Base-by-base conservation (phyloP, 345 rosid genomes). In the Boechera divaricarpa region DNA sequence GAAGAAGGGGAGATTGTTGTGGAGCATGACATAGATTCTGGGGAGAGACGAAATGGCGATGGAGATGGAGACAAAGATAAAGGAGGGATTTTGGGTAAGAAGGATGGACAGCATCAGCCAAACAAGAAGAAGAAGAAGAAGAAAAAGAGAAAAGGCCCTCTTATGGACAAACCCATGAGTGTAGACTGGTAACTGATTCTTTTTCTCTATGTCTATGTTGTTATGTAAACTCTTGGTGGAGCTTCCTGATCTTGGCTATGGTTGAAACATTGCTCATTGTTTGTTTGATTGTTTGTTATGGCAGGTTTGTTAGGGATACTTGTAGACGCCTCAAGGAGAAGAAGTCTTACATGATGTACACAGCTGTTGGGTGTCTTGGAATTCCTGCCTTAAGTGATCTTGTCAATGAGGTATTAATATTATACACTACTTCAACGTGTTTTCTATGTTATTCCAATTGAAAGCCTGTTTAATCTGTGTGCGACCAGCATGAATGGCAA, bases 321-420 rank as follows among this genome's bases (percentile, higher is more conserved):
- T 95, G 99, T 79, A 85, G 88, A 77, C 84, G 86, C 59, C 79
- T 95, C 67, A 95, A 84, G 72, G 99, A 95, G 79, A 95, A 76
- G 87, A 95, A 95, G 82, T 89, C 99, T 3, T 95, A 95, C 84
- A 84, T 92, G 99, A 86, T 90, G 10, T 90, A 88, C 73, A 85
- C 90, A 47, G 98, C 99, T 52, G 94, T 90, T 28, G 97, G 97
- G 56, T 89, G 91, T 82, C 82, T 95, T 49, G 99, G 99, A 55
- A 72, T 90, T 77, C 63, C 93, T 64, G 94, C 93, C 0, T 47
- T 94, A n/a, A 77, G 79, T 68, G 95, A 92, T 83, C 73, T 95
- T 21, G 80, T 92, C 80, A 87, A 75, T 51, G 97, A 95, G 99
- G 99, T 94, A 81, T 28, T 58, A 13, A 31, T 29, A 7, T 7